These are phyloP conservation scores for Kwoniella botswanensis DNA, from an alignment of 768 basidiomycete genomes.

Conservation along the genomic window DNA sequence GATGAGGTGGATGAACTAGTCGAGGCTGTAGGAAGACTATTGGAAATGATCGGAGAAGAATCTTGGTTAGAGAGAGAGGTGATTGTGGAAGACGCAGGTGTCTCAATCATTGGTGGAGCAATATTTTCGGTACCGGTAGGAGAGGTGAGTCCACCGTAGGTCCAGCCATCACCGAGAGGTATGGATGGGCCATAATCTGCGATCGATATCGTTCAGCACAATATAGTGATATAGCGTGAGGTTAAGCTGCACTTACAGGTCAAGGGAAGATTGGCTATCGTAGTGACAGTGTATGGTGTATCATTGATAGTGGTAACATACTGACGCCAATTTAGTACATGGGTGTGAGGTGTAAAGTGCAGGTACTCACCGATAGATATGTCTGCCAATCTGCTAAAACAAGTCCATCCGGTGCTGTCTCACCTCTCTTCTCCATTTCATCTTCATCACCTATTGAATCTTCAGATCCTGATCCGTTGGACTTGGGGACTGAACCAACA, in stretches of 20 bases:
- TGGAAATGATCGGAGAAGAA: not conserved
- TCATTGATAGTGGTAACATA: conserved; percentile 27
- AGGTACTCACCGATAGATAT: conserved; percentile 33
- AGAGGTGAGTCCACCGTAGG: conserved; percentile 41
- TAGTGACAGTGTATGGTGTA: conserved; percentile 25
- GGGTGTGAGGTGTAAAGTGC: not conserved
- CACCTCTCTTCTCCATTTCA: conserved; percentile 13
- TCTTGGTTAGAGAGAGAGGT: not conserved
- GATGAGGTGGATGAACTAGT: not conserved
- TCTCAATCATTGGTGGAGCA: not conserved
- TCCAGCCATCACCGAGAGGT: conserved; percentile 41
- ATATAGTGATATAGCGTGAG: no score
- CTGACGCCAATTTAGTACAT: not conserved
- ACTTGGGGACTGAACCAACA: no score
- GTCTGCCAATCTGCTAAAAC: conserved; percentile 41
- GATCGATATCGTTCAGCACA: not conserved
- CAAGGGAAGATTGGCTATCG: conserved; percentile 32
- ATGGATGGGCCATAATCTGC: conserved; percentile 46
- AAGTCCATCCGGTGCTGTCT: conserved; percentile 36
- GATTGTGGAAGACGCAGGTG: not conserved
- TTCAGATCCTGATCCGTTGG: no score
- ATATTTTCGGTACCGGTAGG: conserved; percentile 17
- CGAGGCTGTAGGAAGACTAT: not conserved
- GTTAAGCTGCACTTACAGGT: conserved; percentile 31
- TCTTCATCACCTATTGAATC: no score